phyloP scores from a whole-genome alignment of 2,329 filamentous ascomycete species.

The Botryotinia narcissicola region DNA sequence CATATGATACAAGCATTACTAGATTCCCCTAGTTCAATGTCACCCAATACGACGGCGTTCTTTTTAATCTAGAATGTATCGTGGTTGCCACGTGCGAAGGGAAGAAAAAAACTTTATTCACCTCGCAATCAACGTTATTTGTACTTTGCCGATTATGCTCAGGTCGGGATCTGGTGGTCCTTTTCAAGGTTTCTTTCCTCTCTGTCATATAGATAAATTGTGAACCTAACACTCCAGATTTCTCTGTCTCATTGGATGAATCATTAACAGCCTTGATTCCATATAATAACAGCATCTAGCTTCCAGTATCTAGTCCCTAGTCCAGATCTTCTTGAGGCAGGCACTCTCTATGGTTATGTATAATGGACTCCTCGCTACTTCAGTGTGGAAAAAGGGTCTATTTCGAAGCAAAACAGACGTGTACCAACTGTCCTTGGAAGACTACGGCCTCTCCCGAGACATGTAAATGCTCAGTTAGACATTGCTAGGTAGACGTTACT shows the following conservation, averaged over 20 bases:
- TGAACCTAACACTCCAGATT: neutral
- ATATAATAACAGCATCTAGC: neutral
- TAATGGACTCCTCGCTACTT: too few relatives aligned
- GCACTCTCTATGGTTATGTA: too few relatives aligned
- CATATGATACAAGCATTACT: neutral
- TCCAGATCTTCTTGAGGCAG: neutral
- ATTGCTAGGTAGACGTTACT: neutral
- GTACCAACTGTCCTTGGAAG: too few relatives aligned
- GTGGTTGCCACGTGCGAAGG: slow-evolving; percentile 2
- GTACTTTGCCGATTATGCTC: too few relatives aligned
- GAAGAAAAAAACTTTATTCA: neutral
- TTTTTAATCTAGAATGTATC: neutral
- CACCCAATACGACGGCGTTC: neutral
- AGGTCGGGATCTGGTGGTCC: neutral
- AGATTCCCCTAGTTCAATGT: neutral
- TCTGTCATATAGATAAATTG: neutral
- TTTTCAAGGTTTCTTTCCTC: neutral
- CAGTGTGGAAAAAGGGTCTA: too few relatives aligned
- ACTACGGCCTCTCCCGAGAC: too few relatives aligned
- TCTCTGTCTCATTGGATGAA: neutral
- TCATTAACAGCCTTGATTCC: neutral
- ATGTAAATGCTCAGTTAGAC: too few relatives aligned
- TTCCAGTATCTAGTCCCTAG: neutral
- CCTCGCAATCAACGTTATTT: neutral
- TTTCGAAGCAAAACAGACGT: too few relatives aligned